A percentile compares a stretch with the other conserved stretches of the same genome.
phyloP scores from a whole-genome alignment of 2,329 filamentous ascomycete genomes.

The Alternaria sp. region DNA sequence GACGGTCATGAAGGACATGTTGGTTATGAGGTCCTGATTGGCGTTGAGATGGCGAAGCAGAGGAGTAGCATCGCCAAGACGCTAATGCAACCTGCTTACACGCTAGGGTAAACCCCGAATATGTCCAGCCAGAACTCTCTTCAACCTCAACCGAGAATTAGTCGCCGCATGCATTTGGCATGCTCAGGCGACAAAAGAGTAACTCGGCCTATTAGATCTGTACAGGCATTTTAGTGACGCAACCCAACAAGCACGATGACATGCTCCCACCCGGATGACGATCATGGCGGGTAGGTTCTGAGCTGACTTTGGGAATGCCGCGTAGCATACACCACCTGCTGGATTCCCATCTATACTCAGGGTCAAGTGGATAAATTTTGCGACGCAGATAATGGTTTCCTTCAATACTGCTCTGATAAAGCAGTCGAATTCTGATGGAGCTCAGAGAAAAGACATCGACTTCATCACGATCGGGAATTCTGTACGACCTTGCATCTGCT shows the following conservation, averaged over 20 bases:
- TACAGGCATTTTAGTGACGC: too few species aligned
- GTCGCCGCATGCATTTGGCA: not conserved
- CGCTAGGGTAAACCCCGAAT: not conserved
- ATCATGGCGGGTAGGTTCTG: not conserved
- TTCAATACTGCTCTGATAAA: not conserved
- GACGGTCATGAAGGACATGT: not conserved
- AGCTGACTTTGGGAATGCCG: not conserved
- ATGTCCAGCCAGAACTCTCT: not conserved
- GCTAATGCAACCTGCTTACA: slow-evolving; percentile 6
- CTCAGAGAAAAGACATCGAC: not conserved
- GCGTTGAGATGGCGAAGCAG: not conserved
- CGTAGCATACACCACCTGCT: not conserved
- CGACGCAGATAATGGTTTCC: too few species aligned
- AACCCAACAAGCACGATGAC: too few species aligned
- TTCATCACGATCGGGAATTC: not conserved
- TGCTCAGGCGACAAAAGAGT: too few species aligned
- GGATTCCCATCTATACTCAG: not conserved
- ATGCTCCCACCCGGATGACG: too few species aligned
- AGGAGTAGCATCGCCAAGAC: not conserved
- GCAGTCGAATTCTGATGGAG: not conserved
- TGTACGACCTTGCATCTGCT: not conserved
- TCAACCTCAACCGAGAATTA: not conserved
- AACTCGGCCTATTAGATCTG: too few species aligned
- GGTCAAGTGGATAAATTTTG: too few species aligned
- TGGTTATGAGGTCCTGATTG: not conserved